Evolutionary conservation across 2,329 filamentous ascomycete species (phyloP).

Genomic region (Pseudocercospora cruenta): DNA sequence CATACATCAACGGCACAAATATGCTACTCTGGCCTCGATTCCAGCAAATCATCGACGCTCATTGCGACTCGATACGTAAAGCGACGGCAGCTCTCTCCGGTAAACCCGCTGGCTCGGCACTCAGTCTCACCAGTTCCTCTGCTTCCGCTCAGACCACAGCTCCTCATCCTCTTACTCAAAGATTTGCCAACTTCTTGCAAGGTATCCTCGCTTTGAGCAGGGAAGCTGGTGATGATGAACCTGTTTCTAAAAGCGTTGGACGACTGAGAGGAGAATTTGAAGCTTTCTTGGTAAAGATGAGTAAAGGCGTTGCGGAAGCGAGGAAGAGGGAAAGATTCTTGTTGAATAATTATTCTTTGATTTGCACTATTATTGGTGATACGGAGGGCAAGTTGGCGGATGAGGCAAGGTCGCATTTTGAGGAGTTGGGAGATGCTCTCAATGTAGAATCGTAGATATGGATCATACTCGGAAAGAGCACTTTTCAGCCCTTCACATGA

Average conservation of each 20-base stretch:
- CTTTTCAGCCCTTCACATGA: no score
- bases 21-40: constrained; percentile 97
- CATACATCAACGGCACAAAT: constrained; percentile 90
- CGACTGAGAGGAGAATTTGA: constrained; percentile 82
- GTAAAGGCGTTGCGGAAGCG: constrained; percentile 73
- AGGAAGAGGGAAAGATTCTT: constrained; percentile 85
- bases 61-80: constrained; percentile 81
- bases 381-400: constrained; percentile 70
- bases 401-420: constrained; percentile 78
- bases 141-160: constrained; percentile 71
- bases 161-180: constrained; percentile 87
- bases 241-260: constrained; percentile 77
- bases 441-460: constrained; percentile 23
- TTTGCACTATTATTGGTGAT: constrained; percentile 84
- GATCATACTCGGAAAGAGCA: background rate
- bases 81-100: constrained; percentile 53
- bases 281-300: constrained; percentile 75
- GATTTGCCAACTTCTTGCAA: constrained; percentile 91
- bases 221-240: constrained; percentile 94
- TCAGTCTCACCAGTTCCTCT: constrained; percentile 55
- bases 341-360: constrained; percentile 92
- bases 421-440: constrained; percentile 55
- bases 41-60: constrained; percentile 89
- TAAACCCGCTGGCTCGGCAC: constrained; percentile 55
- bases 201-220: constrained; percentile 80